phyloP scores from a whole-genome alignment of 768 basidiomycete genomes.

The Filobasidium wieringae region DNA sequence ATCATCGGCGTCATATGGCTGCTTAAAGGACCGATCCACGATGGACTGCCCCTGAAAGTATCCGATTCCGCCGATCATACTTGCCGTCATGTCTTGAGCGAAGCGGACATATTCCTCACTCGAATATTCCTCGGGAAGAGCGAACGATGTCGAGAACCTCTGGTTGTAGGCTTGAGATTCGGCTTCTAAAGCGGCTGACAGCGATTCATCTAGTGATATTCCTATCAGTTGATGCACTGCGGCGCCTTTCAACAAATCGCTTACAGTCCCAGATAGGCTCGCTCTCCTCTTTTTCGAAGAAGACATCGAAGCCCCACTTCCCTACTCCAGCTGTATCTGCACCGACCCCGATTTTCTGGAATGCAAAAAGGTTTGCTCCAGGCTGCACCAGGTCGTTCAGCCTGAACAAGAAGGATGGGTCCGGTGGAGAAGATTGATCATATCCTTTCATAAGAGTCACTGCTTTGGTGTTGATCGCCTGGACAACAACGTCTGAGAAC shows the following conservation, averaged over 20 bases:
- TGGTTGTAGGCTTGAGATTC: conserved; percentile 51
- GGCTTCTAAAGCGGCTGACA: conserved; percentile 61
- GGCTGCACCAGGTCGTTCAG: conserved; percentile 61
- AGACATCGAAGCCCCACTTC: conserved; percentile 72
- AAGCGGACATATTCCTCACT: conserved; percentile 52
- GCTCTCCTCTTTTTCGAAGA: conserved; percentile 62
- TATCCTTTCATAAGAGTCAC: conserved; percentile 50
- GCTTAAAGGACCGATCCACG: conserved; percentile 69
- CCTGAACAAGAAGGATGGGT: conserved; percentile 67
- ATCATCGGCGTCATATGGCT: conserved; percentile 74
- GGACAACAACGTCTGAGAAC: conserved; percentile 52
- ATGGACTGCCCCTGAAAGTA: conserved; percentile 90
- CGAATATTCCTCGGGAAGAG: conserved; percentile 49
- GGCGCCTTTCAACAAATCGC: neutral
- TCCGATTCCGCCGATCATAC: conserved; percentile 81
- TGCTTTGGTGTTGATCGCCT: conserved; percentile 52
- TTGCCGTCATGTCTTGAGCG: conserved; percentile 79
- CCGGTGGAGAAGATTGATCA: conserved; percentile 45
- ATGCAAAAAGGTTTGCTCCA: conserved; percentile 67
- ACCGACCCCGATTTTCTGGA: conserved; percentile 77
- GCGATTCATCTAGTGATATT: conserved; percentile 45
- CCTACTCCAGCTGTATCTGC: conserved; percentile 26
- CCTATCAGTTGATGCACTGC: neutral
- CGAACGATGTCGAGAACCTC: conserved; percentile 61
- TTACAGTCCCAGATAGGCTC: conserved; percentile 17